Evolutionary conservation across 1,284 basidiomycete genomes (phyloP).

Genomic region (Phaffia rhodozyma): DNA sequence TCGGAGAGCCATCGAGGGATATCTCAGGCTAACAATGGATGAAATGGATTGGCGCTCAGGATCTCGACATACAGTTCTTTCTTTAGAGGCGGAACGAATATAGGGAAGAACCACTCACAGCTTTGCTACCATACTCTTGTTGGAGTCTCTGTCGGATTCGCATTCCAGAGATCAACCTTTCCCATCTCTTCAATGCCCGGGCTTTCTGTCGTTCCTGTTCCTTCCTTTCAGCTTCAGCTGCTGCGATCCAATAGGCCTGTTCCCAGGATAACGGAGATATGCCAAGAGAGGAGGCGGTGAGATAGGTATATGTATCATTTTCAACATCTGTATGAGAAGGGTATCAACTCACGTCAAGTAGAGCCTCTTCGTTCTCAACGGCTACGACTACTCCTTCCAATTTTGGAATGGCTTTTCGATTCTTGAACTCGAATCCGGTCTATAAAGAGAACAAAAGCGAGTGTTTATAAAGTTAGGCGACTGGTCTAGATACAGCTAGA

Average conservation of each 20-base stretch:
- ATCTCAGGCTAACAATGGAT: background rate
- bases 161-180: slow-evolving; percentile 72
- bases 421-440: slow-evolving; percentile 72
- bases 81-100: background rate
- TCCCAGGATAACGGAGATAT: slow-evolving; percentile 9
- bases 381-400: slow-evolving; percentile 81
- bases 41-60: background rate
- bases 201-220: slow-evolving; percentile 65
- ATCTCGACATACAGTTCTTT: background rate
- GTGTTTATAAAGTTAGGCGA: background rate
- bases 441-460: slow-evolving; percentile 15
- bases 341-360: slow-evolving; percentile 55
- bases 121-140: slow-evolving; percentile 55
- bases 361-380: slow-evolving; percentile 55
- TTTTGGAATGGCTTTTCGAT: slow-evolving; percentile 65
- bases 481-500: background rate
- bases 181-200: slow-evolving; percentile 77
- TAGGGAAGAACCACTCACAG: slow-evolving; percentile 18
- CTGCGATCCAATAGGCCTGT: slow-evolving; percentile 72
- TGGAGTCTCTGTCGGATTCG: slow-evolving; percentile 70
- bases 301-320: background rate
- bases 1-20: background rate
- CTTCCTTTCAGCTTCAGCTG: slow-evolving; percentile 63
- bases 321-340: background rate
- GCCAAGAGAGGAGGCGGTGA: background rate